Percentiles rank a stretch among this genome's conserved stretches.
These are phyloP conservation scores for Aspergillus sp. DNA, from an alignment of 2,329 filamentous ascomycete genomes.

Conservation along the genomic window DNA sequence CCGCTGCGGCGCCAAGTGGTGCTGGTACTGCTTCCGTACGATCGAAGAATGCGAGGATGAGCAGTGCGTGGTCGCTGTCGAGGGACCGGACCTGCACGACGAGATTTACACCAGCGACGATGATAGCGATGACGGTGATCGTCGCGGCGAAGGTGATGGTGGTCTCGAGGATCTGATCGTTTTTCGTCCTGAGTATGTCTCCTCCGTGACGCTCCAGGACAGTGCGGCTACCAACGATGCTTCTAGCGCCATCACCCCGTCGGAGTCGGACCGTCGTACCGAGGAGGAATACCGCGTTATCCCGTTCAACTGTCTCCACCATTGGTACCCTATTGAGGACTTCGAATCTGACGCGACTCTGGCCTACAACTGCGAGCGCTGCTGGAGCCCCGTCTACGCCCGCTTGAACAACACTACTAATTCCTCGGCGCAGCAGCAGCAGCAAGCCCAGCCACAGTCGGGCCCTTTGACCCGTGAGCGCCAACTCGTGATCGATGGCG, in stretches of 20 bases:
- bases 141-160: too few relatives aligned
- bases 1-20: constrained; percentile 44
- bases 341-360: not conserved
- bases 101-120: not conserved
- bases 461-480: too few relatives aligned
- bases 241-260: too few relatives aligned
- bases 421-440: too few relatives aligned
- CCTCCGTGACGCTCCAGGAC: too few relatives aligned
- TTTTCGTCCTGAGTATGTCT: too few relatives aligned
- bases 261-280: not conserved
- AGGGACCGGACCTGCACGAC: not conserved
- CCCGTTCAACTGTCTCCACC: constrained; percentile 1
- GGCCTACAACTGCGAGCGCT: constrained; percentile 7
- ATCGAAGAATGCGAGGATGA: constrained; percentile 23
- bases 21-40: constrained; percentile 37
- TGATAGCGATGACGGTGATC: too few relatives aligned
- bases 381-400: constrained; percentile 4
- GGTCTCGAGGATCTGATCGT: too few relatives aligned
- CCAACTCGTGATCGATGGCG: not conserved
- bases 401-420: too few relatives aligned
- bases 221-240: too few relatives aligned
- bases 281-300: not conserved
- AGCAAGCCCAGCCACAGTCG: too few relatives aligned
- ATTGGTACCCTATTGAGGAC: constrained; percentile 3
- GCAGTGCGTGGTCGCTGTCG: constrained; percentile 6